Evolutionary conservation across 441 rosid genomes (phyloP).

Genomic region (Francoa sonchifolia): DNA sequence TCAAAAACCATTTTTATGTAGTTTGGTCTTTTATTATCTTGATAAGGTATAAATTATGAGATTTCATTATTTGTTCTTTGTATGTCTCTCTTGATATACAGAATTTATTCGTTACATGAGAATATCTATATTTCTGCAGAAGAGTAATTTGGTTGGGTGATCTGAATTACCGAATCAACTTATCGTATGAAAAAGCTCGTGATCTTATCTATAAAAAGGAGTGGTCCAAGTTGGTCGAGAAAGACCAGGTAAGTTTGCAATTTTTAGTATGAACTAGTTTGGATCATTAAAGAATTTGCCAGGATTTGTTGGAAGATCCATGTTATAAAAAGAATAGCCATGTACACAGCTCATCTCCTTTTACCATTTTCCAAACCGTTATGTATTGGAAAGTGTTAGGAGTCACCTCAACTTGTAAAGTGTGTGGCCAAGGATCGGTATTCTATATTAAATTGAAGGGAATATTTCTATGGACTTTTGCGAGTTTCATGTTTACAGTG

Average conservation of each 20-base stretch:
- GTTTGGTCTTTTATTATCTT: too few relatives aligned
- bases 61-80: too few relatives aligned
- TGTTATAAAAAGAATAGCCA: neutral
- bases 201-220: slow-evolving; percentile 53
- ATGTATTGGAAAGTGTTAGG: too few relatives aligned
- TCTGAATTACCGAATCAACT: slow-evolving; percentile 75
- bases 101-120: too few relatives aligned
- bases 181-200: slow-evolving; percentile 55
- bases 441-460: too few relatives aligned
- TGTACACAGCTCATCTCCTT: neutral
- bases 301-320: neutral
- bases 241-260: slow-evolving; percentile 59
- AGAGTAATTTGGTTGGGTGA: slow-evolving; percentile 88
- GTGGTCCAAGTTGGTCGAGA: slow-evolving; percentile 60
- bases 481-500: too few relatives aligned
- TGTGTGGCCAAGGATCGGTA: too few relatives aligned
- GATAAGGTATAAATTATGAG: too few relatives aligned
- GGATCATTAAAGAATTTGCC: neutral
- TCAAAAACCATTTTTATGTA: too few relatives aligned
- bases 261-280: neutral
- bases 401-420: too few relatives aligned
- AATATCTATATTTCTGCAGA: slow-evolving; percentile 43
- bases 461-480: too few relatives aligned
- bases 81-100: too few relatives aligned
- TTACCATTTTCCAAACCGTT: neutral